Conservation (phyloP, 2,329 filamentous ascomycete species). For the Chaetomium globosum region DNA sequence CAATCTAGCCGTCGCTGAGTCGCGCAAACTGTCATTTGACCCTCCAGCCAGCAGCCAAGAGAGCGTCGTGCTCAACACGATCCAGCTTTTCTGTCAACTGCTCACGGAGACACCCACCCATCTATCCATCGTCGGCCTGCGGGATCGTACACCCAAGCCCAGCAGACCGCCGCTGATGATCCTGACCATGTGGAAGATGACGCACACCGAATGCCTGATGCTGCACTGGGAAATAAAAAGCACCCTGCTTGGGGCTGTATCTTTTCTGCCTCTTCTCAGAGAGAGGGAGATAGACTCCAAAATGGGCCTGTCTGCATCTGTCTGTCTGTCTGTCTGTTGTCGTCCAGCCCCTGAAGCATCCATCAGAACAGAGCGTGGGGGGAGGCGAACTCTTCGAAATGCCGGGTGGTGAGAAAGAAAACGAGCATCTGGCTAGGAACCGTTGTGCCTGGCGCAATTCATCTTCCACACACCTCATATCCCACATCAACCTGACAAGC, state of each 20-base stretch:
- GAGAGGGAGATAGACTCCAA: background rate
- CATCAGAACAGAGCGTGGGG: background rate
- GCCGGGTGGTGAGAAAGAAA: background rate
- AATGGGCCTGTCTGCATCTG: background rate
- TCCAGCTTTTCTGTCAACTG: slow-evolving; percentile 89
- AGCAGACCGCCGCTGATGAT: slow-evolving; percentile 54
- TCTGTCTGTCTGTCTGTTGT: background rate
- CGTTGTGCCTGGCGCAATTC: background rate
- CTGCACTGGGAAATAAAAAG: slow-evolving; percentile 56
- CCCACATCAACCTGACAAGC: slow-evolving; percentile 1
- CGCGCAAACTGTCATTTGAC: too few species aligned
- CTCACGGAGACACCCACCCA: slow-evolving; percentile 60
- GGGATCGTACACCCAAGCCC: slow-evolving; percentile 46
- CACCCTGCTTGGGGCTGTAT: background rate
- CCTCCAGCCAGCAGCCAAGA: slow-evolving; percentile 61
- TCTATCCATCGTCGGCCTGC: slow-evolving; percentile 49
- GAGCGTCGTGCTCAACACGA: slow-evolving; percentile 70
- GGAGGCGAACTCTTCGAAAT: background rate
- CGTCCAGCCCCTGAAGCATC: background rate
- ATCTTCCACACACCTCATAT: background rate
- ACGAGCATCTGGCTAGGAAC: background rate
- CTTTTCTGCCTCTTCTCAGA: background rate
- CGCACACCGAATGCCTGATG: slow-evolving; percentile 65
- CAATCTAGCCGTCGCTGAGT: too few species aligned
- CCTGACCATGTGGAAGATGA: slow-evolving; percentile 82